Conservation (phyloP, 2,329 filamentous ascomycete species). For the Periglandula ipomoeae region DNA sequence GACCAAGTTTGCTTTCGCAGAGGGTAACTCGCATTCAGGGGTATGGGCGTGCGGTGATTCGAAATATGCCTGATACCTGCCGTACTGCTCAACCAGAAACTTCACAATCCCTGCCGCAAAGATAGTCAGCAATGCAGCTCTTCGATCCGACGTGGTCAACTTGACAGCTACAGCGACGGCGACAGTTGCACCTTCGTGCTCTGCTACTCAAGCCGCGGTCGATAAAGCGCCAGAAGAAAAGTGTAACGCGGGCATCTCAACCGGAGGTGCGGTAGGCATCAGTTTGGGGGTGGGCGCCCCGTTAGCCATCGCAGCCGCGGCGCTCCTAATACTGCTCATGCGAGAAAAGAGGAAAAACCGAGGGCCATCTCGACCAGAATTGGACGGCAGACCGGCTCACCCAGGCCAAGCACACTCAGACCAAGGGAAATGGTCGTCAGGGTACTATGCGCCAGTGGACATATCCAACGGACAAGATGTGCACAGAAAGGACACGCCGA, state of each 20-base stretch:
- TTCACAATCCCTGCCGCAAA: background rate
- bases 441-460: background rate
- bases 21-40: background rate
- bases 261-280: background rate
- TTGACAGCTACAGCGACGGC: background rate
- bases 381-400: too few relatives aligned
- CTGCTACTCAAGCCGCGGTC: too few relatives aligned
- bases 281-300: background rate
- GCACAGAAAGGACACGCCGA: background rate
- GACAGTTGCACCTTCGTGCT: background rate
- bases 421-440: background rate
- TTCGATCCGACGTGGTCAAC: background rate
- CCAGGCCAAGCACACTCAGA: too few relatives aligned
- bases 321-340: background rate
- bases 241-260: background rate
- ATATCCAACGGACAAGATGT: background rate
- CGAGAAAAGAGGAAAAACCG: background rate
- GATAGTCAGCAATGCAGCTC: background rate
- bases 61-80: background rate
- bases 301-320: background rate
- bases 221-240: too few relatives aligned
- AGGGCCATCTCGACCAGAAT: background rate
- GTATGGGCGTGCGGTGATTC: background rate
- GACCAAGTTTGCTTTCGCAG: too few relatives aligned
- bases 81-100: background rate